phyloP scores from a whole-genome alignment of 768 basidiomycete species.

The Clavulina sp. region DNA sequence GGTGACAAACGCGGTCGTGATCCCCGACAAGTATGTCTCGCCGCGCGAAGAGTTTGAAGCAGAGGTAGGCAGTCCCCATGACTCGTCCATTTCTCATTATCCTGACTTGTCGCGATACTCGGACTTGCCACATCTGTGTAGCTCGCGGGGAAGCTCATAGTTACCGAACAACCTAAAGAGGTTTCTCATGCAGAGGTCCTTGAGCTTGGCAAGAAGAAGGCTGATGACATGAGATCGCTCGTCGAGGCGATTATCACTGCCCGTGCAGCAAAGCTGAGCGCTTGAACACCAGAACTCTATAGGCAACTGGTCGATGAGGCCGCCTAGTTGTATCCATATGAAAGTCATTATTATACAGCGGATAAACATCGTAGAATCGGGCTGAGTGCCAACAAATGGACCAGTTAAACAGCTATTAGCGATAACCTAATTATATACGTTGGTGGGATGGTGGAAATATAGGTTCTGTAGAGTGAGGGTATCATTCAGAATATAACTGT shows the following conservation, averaged over 20 bases:
- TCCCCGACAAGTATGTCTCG: constrained; percentile 44
- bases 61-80: constrained; percentile 47
- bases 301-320: too few species aligned
- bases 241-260: constrained; percentile 41
- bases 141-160: constrained; percentile 41
- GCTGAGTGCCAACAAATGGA: too few species aligned
- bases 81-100: neutral
- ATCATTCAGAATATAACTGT: too few species aligned
- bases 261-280: neutral
- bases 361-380: too few species aligned
- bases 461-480: too few species aligned
- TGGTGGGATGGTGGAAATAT: too few species aligned
- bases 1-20: constrained; percentile 73
- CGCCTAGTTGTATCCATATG: too few species aligned
- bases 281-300: too few species aligned
- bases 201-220: constrained; percentile 41
- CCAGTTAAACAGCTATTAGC: too few species aligned
- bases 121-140: constrained; percentile 17
- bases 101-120: neutral
- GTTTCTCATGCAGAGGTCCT: constrained; percentile 75
- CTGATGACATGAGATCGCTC: constrained; percentile 49
- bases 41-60: constrained; percentile 60
- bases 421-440: too few species aligned
- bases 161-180: constrained; percentile 24
- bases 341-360: too few species aligned